phyloP scores from a whole-genome alignment of 148 eudicot species.

The Rhododendron vialii region DNA sequence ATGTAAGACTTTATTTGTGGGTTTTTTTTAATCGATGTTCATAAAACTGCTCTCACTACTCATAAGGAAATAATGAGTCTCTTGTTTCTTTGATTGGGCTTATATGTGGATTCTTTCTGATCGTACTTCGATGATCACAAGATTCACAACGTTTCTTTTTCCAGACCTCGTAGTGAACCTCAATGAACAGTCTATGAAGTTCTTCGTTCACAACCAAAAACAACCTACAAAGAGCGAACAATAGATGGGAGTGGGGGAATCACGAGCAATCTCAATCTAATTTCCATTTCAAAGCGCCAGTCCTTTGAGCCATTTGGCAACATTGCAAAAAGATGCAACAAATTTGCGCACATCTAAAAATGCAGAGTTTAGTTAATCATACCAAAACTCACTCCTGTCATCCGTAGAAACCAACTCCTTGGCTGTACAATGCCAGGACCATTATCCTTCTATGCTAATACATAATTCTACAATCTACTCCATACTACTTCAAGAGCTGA shows the following conservation, averaged over 20 bases:
- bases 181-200: neutral
- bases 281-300: neutral
- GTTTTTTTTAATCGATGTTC: too few species aligned
- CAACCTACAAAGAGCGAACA: neutral
- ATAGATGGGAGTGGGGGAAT: too few species aligned
- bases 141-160: too few species aligned
- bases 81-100: too few species aligned
- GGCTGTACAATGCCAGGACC: neutral
- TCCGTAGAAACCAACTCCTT: neutral
- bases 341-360: neutral
- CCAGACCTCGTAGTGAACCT: too few species aligned
- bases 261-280: neutral
- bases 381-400: neutral
- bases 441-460: neutral
- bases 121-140: too few species aligned
- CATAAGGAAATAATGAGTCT: too few species aligned
- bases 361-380: neutral
- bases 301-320: neutral
- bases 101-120: too few species aligned
- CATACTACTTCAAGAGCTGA: neutral
- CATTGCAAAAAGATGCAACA: neutral
- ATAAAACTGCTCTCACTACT: too few species aligned
- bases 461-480: neutral
- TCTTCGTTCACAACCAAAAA: too few species aligned
- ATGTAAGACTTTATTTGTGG: too few species aligned